A percentile compares a stretch with the other conserved stretches of the same genome.
phyloP scores from a whole-genome alignment of 768 basidiomycete genomes.

The Termitomyces sp. region DNA sequence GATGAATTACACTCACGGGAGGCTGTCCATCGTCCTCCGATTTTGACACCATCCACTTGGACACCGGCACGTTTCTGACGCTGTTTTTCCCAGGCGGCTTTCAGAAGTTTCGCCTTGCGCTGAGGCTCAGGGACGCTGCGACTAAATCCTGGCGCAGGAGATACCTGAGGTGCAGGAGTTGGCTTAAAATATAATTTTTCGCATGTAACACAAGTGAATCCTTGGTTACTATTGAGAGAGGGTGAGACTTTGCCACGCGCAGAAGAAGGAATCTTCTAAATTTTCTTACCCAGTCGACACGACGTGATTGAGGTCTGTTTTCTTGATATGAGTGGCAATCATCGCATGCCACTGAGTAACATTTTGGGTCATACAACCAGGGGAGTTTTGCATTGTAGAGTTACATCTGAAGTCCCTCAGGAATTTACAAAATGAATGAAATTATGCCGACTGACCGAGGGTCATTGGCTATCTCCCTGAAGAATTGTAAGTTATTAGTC shows the following conservation, averaged over 20 bases:
- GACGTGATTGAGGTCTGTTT: slow-evolving; percentile 57
- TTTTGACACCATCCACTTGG: slow-evolving; percentile 33
- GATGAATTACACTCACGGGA: slow-evolving; percentile 31
- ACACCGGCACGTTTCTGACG: slow-evolving; percentile 26
- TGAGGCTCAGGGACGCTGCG: slow-evolving; percentile 32
- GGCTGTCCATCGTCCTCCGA: slow-evolving; percentile 57
- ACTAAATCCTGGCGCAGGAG: slow-evolving; percentile 33
- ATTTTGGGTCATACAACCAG: slow-evolving; percentile 40
- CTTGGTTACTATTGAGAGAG: slow-evolving; percentile 33
- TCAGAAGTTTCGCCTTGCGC: slow-evolving; percentile 40
- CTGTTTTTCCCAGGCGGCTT: slow-evolving; percentile 39
- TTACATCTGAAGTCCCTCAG: slow-evolving; percentile 40
- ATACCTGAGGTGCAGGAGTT: slow-evolving; percentile 32
- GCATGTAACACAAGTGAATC: slow-evolving; percentile 55
- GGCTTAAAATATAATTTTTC: slow-evolving; percentile 43
- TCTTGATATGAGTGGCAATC: slow-evolving; percentile 37
- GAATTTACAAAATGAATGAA: neutral
- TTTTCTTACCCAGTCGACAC: slow-evolving; percentile 51
- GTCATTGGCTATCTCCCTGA: slow-evolving; percentile 64
- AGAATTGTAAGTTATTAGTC: slow-evolving; percentile 14
- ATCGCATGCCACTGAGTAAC: slow-evolving; percentile 53
- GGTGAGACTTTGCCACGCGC: neutral
- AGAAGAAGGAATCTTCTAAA: slow-evolving; percentile 6
- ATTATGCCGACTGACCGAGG: slow-evolving; percentile 36
- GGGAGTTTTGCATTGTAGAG: slow-evolving; percentile 40